Conservation (phyloP, 352 stramenopile genomes). For the Hyaloperonospora arabidopsidis region DNA sequence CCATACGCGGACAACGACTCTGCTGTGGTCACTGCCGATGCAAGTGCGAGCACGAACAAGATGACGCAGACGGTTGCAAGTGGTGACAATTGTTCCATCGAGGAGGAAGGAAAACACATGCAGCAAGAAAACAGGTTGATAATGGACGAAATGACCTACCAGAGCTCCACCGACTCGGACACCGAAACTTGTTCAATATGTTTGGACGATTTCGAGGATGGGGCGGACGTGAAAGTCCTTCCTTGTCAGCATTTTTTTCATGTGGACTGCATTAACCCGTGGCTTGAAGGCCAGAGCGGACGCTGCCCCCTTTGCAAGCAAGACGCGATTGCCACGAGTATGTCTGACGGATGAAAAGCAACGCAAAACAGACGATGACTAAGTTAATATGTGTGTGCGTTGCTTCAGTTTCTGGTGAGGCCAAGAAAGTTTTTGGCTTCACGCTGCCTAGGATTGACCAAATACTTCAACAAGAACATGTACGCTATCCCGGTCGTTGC, state of each 20-base stretch:
- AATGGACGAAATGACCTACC: conserved; percentile 10
- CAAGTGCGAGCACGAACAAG: conserved; percentile 1
- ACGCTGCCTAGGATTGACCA: conserved; percentile 49
- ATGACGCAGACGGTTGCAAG: not conserved
- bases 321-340: conserved; percentile 62
- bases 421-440: conserved; percentile 64
- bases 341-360: not conserved
- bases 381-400: conserved; percentile 1
- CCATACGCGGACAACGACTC: conserved; percentile 1
- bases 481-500: conserved; percentile 19
- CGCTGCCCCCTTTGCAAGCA: conserved; percentile 81
- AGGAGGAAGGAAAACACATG: conserved; percentile 8
- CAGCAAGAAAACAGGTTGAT: conserved; percentile 6
- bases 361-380: not conserved
- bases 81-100: conserved; percentile 12
- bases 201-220: conserved; percentile 58
- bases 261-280: conserved; percentile 79
- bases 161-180: conserved; percentile 23
- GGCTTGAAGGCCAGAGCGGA: conserved; percentile 70
- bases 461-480: conserved; percentile 70
- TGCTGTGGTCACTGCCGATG: conserved; percentile 2
- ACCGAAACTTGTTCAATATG: conserved; percentile 66
- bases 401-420: conserved; percentile 31
- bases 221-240: conserved; percentile 64
- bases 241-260: conserved; percentile 85